phyloP scores from a whole-genome alignment of 352 stramenopile species.

The Peronosclerospora sorghi region DNA sequence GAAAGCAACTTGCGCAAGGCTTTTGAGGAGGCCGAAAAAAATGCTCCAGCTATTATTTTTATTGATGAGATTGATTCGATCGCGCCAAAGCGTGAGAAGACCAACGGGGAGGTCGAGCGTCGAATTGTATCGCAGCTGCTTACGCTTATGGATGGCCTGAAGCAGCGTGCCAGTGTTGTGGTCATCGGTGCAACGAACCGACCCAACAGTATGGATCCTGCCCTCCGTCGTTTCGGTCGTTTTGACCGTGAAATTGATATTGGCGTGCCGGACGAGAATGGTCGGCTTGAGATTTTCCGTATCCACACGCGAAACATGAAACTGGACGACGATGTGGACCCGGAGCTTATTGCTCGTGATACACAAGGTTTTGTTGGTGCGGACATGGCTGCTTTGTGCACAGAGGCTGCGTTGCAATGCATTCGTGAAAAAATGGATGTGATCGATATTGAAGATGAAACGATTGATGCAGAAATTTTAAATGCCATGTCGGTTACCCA shows the following conservation, averaged over 20 bases:
- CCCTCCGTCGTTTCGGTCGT: slow-evolving; percentile 95
- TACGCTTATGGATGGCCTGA: slow-evolving; percentile 98
- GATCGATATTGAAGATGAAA: slow-evolving; percentile 99
- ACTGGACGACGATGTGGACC: slow-evolving; percentile 97
- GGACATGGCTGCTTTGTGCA: slow-evolving; percentile 98
- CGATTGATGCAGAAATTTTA: slow-evolving; percentile 98
- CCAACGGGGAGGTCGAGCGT: slow-evolving; percentile 97
- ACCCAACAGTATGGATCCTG: slow-evolving; percentile 97
- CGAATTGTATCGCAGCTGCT: slow-evolving; percentile 98
- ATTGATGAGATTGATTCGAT: slow-evolving; percentile 99
- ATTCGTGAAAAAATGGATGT: slow-evolving; percentile 99
- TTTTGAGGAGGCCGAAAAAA: slow-evolving; percentile 99
- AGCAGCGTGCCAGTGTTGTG: slow-evolving; percentile 90
- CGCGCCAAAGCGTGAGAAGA: slow-evolving; percentile 98
- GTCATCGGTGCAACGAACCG: slow-evolving; percentile 99
- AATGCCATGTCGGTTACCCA: slow-evolving; percentile 97
- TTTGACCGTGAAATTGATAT: slow-evolving; percentile 99
- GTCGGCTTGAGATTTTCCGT: slow-evolving; percentile 96
- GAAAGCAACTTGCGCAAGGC: slow-evolving; percentile 92
- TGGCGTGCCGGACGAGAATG: slow-evolving; percentile 98
- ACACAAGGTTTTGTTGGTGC: slow-evolving; percentile 99
- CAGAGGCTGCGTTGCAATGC: slow-evolving; percentile 96
- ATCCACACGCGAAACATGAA: slow-evolving; percentile 99
- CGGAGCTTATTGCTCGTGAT: slow-evolving; percentile 93
- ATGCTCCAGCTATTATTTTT: slow-evolving; percentile 99